Base-by-base conservation (phyloP, 345 rosid species). In the Murraya paniculata region DNA sequence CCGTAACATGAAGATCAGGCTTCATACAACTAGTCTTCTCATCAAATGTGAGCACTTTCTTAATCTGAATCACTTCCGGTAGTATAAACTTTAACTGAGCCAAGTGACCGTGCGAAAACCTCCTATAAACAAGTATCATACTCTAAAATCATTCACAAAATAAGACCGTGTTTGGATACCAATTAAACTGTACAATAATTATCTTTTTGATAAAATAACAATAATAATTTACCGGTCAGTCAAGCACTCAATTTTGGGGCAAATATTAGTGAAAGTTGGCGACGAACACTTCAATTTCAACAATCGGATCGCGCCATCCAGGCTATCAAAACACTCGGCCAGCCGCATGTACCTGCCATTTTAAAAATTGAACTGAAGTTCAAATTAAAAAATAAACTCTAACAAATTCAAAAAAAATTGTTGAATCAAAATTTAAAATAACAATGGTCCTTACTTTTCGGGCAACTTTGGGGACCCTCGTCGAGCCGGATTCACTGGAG, bases 21-120 rank as follows among this genome's bases (percentile, higher is more conserved):
- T 90, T 93, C 95, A 90, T 90, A 50, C 95, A 93, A 31, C 92
- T 70, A 14, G 90, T 88, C 66, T 61, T 77, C 85, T 97, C 98
- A 80, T 97, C 94, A 73, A 86, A 79, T 64, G 73, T 61, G 18
- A 89, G 82, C 19, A 90, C 79, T 78, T 81, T 89, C 86, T 84
- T 94, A 5, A 94, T 78, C 84, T 91, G 94, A 27, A 97, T 86
- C 0, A 85, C 94, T 80, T 94, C 99, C 0, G 98, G 98, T 39
- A 97, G 79, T 56, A 97, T 82, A 79, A 88, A 85, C 88, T 90
- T 94, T 84, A 93, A 4, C 48, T 91, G 96, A 73, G 96, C 92
- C 81, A 97, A 84, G 79, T 94, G 94, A 66, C 79, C 27, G 39
- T 86, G 74, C 4, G 91, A 80, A 81, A 97, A 94, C 89, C 97